Evolutionary conservation across 2,329 filamentous ascomycete species (phyloP), one percentile per base, ranked within the genome.

Genomic region (Fusarium chuoi): DNA sequence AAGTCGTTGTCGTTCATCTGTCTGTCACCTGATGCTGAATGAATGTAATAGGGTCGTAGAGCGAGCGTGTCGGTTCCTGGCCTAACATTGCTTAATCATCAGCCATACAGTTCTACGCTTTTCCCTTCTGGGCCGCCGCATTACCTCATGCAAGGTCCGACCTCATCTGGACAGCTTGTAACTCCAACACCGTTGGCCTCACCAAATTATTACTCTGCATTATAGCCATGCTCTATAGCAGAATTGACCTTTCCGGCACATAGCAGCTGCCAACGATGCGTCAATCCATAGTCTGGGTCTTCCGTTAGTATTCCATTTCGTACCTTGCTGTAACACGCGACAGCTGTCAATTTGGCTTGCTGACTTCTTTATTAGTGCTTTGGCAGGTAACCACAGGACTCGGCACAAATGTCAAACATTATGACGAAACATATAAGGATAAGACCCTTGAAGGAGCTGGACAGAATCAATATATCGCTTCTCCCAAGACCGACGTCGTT

Each of bases 311-410:
- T 42, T 28, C 45, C 59, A 35, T 26, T 61, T 54, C 49, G 61
- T 28, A 51, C 45, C 48, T 42, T 35, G n/a, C 33, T 42, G 41
- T 52, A 48, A 71, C 76, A 78, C 70, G 70, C 74, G 75, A 77
- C 74, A 71, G 45, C 64, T 68, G 56, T 64, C 52, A 66, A 66
- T 39, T 61, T 56, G 62, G 45, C 68, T 68, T 74, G 68, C 78
- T 80, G 62, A 81, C 75, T 65, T 63, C 36, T 54, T 51, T 70
- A 30, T 58, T 74, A 87, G 85, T 87, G 83, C 85, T 87, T 60
- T 82, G 84, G 84, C 85, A 87, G 85, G 81, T 79, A 52, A 78
- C 80, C 58, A 77, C 79, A 58, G 81, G 83, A 65, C 71, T 83
- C 63, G 77, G 78, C 71, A 83, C 83, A 41, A 82, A 85, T 64